Evolutionary conservation across 495 filamentous ascomycete genomes (phyloP), one percentile per base, ranked within the genome.

Genomic region (Hyaloscypha finlandica): DNA sequence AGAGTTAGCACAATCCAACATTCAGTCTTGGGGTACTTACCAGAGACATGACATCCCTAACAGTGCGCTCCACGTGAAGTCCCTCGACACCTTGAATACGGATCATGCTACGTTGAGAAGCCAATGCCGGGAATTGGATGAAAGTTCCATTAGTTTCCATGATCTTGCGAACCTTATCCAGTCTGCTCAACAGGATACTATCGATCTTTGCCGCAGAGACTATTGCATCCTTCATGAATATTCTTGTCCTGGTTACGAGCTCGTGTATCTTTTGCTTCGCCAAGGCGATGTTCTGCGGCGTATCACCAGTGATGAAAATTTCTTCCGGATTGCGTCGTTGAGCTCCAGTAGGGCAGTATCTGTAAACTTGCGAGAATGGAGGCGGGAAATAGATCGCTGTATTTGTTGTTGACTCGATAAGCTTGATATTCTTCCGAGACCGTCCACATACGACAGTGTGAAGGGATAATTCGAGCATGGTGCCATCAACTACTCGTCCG

Each of bases 301-400:
- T 91, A 70, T 95, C 90, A 55, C 94, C 95, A 8, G 94, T 97
- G 71, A 99, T 97, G 75, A 92, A 94, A 55, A 99, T 89, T 73
- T 97, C 90, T 73, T 96, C 90, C 35, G 93, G 88, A 51, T 93
- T 90, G 67, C 95, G 87, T 64, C 89, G 86, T 62, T 86, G 83
- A 25, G 92, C 91, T 61, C 89, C 90, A 30, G 85, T 87, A 2
- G 96, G 93, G 39, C 86, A 90, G 73, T 97, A 98, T 52, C 92
- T 90, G 74, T 93, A 97, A 42, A 97, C 87, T 52, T 86, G 87
- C 30, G 94, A 92, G 72, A 97, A 98, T 6, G 93, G 91, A 1
- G 94, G 93, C 22, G 95, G 95, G 74, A 99, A 97, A 78, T 98
- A 99, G 68, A 99, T 97, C 45, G 95, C 94, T 16, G 96, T 97